Evolutionary conservation across 2,329 filamentous ascomycete genomes (phyloP), one percentile per base, ranked within the genome.

Genomic region (Waltergamsia citrina): DNA sequence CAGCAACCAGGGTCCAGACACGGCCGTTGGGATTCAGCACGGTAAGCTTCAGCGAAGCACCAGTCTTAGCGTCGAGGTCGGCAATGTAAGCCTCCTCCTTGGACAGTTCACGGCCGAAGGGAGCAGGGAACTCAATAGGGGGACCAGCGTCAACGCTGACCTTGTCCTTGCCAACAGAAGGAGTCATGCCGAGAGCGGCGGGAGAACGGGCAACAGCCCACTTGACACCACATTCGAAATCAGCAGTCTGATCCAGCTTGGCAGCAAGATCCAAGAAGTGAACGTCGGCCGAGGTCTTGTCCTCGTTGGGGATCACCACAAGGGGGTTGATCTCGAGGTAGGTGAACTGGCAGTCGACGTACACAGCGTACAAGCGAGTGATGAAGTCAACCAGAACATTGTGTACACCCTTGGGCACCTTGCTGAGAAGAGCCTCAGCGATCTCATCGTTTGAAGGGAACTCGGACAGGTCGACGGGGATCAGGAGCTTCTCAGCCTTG

Each of bases 261-360:
- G 92, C 92, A 52, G 92, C 92, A 59, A 98, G 74, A 70, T 98
- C 92, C 49, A 98, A 78, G 80, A 98, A 98, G 77, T 95, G 78
- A 35, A 98, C 92, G 27, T 87, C 82, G 38, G 92, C 92, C 38
- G 87, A 94, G 48, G 90, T 96, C 57, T 76, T 83, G 51, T 88
- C 80, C 47, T 76, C 81, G 63, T 96, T 96, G 62, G 92, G 92
- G 53, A 98, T 90, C 59, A 95, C 92, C 42, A 98, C 92, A 45
- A 98, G 72, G 49, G 92, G 92, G 79, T 98, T 98, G 74, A 98
- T 98, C 69, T 98, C 92, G 51, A 98, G 86, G 72, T 98, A 98
- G 56, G 92, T 96, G 78, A 98, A 98, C 67, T 98, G 92, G 78
- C 85, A 94, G 74, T 98, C 92, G 45, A 96, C 92, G 57, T 96